Percentiles rank a stretch among this genome's conserved stretches.
Evolutionary conservation across 768 basidiomycete species (phyloP).

Genomic region (Cantharellus cinnabarinus): DNA sequence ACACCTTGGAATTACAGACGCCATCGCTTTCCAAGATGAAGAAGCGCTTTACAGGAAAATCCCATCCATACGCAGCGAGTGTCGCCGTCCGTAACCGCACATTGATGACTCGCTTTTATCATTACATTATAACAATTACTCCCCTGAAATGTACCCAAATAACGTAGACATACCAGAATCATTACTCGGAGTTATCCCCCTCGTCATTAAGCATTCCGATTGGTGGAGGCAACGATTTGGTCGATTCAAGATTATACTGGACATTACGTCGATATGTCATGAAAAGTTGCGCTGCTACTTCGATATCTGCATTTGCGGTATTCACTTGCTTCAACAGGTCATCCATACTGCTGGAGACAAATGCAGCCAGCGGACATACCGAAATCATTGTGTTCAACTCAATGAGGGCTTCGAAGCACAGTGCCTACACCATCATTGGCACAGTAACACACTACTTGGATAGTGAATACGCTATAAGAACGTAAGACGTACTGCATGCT

Average conservation of each 20-base stretch:
- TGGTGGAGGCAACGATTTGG: slow-evolving; percentile 8
- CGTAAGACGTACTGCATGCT: slow-evolving; percentile 48
- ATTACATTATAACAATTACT: too few relatives aligned
- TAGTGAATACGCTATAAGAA: not conserved
- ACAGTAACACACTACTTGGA: not conserved
- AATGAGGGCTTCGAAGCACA: slow-evolving; percentile 76
- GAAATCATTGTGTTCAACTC: slow-evolving; percentile 40
- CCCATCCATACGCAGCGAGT: too few relatives aligned
- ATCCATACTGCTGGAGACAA: not conserved
- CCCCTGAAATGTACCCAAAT: too few relatives aligned
- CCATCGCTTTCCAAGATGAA: too few relatives aligned
- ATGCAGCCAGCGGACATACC: not conserved
- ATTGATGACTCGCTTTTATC: too few relatives aligned
- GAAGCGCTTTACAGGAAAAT: too few relatives aligned
- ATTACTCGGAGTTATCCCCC: not conserved
- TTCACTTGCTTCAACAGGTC: slow-evolving; percentile 32
- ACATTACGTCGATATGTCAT: slow-evolving; percentile 86
- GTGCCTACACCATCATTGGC: slow-evolving; percentile 32
- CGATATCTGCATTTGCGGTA: slow-evolving; percentile 54
- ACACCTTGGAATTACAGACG: too few relatives aligned
- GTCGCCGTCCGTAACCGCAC: too few relatives aligned
- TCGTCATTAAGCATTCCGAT: not conserved
- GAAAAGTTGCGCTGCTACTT: slow-evolving; percentile 63
- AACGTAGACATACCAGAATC: too few relatives aligned
- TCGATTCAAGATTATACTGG: slow-evolving; percentile 69